Conservation (phyloP, 176 grass and related monocot species). For the Oryza rufipogon region DNA sequence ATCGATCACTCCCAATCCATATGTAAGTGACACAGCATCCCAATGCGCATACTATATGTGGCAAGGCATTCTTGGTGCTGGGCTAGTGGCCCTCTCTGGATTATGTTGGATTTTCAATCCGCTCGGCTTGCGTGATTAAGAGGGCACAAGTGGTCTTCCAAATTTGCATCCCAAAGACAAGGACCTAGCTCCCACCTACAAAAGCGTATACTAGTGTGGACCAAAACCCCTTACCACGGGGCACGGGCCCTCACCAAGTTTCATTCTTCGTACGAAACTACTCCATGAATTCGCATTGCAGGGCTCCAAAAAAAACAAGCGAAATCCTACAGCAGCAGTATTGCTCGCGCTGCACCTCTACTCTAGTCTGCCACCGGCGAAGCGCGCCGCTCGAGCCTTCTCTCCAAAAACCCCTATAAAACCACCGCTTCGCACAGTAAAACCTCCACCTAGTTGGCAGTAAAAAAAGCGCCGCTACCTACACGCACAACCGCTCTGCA, state of each 20-base stretch:
- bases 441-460: slow-evolving; percentile 13
- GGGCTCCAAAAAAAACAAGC: slow-evolving; percentile 24
- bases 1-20: not conserved
- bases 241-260: slow-evolving; percentile 9
- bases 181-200: slow-evolving; percentile 24
- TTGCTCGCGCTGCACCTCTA: not conserved
- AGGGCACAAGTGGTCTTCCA: slow-evolving; percentile 9
- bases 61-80: not conserved
- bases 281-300: slow-evolving; percentile 22
- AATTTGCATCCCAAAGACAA: slow-evolving; percentile 37
- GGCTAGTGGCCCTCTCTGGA: not conserved
- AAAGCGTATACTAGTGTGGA: slow-evolving; percentile 33
- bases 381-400: not conserved
- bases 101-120: not conserved
- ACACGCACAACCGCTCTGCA: not conserved
- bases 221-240: slow-evolving; percentile 38
- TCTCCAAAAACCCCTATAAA: slow-evolving; percentile 60
- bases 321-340: not conserved
- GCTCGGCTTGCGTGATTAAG: slow-evolving; percentile 18
- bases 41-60: not conserved
- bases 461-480: slow-evolving; percentile 29
- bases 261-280: slow-evolving; percentile 21
- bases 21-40: not conserved
- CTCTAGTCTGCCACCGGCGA: not conserved
- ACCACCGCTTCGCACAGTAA: slow-evolving; percentile 38